Evolutionary conservation across 2,329 filamentous ascomycete species (phyloP).

Genomic region (Pseudocercospora vitis): DNA sequence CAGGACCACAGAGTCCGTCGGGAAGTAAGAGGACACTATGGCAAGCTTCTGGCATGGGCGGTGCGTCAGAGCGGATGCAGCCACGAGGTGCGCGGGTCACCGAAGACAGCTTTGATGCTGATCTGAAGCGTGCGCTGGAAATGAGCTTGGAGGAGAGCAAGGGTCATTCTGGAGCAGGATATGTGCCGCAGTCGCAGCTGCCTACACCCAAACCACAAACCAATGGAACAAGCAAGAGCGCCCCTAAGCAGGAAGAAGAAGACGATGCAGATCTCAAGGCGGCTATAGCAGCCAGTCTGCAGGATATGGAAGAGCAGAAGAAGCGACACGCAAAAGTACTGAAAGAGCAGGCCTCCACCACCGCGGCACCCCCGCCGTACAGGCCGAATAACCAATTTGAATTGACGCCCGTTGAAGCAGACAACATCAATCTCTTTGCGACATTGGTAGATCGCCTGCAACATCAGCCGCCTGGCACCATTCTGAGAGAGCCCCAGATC

Average conservation of each 20-base stretch:
- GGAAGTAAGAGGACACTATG: slow-evolving; percentile 55
- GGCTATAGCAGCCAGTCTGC: slow-evolving; percentile 89
- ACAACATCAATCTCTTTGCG: slow-evolving; percentile 95
- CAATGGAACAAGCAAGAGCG: slow-evolving; percentile 37
- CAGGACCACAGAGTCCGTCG: slow-evolving; percentile 32
- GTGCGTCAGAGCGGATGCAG: slow-evolving; percentile 64
- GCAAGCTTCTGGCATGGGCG: slow-evolving; percentile 49
- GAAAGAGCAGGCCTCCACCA: slow-evolving; percentile 64
- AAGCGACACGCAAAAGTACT: slow-evolving; percentile 80
- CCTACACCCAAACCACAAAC: slow-evolving; percentile 27
- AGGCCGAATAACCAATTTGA: slow-evolving; percentile 90
- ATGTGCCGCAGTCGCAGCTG: slow-evolving; percentile 59
- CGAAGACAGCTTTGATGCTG: slow-evolving; percentile 82
- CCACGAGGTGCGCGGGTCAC: slow-evolving; percentile 77
- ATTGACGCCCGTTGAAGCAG: slow-evolving; percentile 86
- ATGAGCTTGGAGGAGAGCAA: slow-evolving; percentile 97
- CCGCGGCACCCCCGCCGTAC: slow-evolving; percentile 55
- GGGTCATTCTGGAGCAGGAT: slow-evolving; percentile 67
- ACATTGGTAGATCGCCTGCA: slow-evolving; percentile 92
- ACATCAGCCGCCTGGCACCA: slow-evolving; percentile 92
- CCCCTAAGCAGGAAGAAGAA: slow-evolving; percentile 58
- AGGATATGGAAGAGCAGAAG: slow-evolving; percentile 98
- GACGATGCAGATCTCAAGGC: slow-evolving; percentile 92
- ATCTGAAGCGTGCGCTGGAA: slow-evolving; percentile 86
- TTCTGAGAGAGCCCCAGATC: slow-evolving; percentile 94